Conservation (phyloP, 176 grass and related monocot species). For the Panicum miliaceum region DNA sequence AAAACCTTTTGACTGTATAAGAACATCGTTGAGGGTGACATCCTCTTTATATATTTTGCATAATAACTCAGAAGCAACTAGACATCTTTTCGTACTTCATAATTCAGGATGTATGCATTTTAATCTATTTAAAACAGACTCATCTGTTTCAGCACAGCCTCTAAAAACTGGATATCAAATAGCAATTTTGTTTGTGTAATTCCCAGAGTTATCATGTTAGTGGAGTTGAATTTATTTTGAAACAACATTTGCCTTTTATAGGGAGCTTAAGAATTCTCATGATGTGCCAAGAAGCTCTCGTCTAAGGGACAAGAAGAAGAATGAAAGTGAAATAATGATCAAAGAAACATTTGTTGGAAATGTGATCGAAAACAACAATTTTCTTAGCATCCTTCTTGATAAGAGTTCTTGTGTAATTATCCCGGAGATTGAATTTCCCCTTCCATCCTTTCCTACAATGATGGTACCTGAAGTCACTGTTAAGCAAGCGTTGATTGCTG, state of each 20-base stretch:
- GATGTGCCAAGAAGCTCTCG: slow-evolving; percentile 83
- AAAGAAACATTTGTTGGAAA: slow-evolving; percentile 86
- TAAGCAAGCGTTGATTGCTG: slow-evolving; percentile 62
- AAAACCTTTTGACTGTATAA: slow-evolving; percentile 8
- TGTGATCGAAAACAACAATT: slow-evolving; percentile 83
- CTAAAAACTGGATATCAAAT: slow-evolving; percentile 27
- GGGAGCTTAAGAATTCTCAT: slow-evolving; percentile 54
- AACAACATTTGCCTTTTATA: slow-evolving; percentile 43
- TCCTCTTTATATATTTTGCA: slow-evolving; percentile 26
- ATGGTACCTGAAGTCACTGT: slow-evolving; percentile 51
- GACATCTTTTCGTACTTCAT: slow-evolving; percentile 6
- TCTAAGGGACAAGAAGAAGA: slow-evolving; percentile 85
- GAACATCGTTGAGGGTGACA: slow-evolving; percentile 13
- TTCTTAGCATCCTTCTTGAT: slow-evolving; percentile 86
- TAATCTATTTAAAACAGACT: slow-evolving; percentile 21
- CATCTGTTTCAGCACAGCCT: slow-evolving; percentile 12
- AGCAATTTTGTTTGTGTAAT: slow-evolving; percentile 27
- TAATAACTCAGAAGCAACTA: slow-evolving; percentile 26
- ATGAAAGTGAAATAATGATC: slow-evolving; percentile 84
- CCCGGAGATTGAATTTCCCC: slow-evolving; percentile 57
- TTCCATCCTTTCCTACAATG: slow-evolving; percentile 49
- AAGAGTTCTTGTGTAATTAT: slow-evolving; percentile 77
- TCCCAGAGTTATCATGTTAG: slow-evolving; percentile 7
- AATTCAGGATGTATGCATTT: slow-evolving; percentile 14
- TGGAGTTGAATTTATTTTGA: slow-evolving; percentile 43